Base-by-base conservation (phyloP, 805 yeast species). In the Sugiyamaella qingdaonensis region DNA sequence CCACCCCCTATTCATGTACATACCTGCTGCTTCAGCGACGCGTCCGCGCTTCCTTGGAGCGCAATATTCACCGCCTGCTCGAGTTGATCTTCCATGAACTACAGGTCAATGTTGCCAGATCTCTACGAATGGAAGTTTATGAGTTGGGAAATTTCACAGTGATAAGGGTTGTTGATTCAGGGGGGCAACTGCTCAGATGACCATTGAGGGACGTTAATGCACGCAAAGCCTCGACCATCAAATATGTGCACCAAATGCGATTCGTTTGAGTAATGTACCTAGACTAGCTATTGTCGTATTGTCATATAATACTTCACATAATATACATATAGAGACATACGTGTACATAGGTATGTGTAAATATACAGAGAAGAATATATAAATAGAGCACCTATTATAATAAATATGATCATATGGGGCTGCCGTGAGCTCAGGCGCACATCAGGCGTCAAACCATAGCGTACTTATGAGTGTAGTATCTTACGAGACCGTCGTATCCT, bases 21-120 rank as follows among this genome's bases (percentile, higher is more conserved):
- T 52, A 67, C 85, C 68, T 82, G 85, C 57, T 78, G 80, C 64
- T 83, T 84, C 48, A 88, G 72, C 39, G 65, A 73, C 13, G 76
- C 71, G 66, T 86, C 88, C 9, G 84, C 78, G 24, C 83, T 74
- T 31, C 87, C 85, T 67, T 82, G 81, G 51, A 86, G 78, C 7
- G 96, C 96, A 57, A 89, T 81, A 57, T 81, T 84, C 46, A 91
- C 94, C 41, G 96, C 97, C 71, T 88, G 94, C 68, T 81, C 88
- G 63, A 91, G 85, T 74, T 90, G 95, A 50, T 71, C 73, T 52
- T 69, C 73, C 73, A 68, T 68, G 44, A 32, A 32, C 48, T 29
- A 45, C 13, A 18, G 48, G 37, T 9, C 8, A 33, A 4, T 42
- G 19, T 16, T 18, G n/a, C 14, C n/a, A 13, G 46, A 16, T 4